Base-by-base conservation (phyloP, 805 yeast genomes). In the Metschnikowia henanensis region DNA sequence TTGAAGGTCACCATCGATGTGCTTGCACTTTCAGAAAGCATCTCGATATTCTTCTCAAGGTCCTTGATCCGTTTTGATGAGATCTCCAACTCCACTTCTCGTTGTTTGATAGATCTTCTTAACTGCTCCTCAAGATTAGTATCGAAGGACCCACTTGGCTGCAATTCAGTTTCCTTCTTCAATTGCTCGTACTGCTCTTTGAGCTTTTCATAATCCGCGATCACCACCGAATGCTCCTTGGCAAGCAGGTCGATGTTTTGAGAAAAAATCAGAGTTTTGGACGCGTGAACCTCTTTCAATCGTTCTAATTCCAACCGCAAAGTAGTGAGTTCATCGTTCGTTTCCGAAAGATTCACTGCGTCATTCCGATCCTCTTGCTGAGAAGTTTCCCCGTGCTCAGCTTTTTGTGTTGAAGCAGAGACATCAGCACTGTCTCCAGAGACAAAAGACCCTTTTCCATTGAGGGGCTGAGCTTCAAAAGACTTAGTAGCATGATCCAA, bases 41-140 rank as follows among this genome's bases (percentile, higher is more conserved):
- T 44, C 34, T 50, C 52, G 5, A 50, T 50, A 21, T 48, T 50
- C 23, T 41, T 40, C 40, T 46, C 52, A 10, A 45, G 43, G 22
- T 45, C 51, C 18, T 31, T 39, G 35, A 56, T 39, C 25, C 58
- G 49, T 3, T 40, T 40, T 10, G 44, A 17, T 7, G 43, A 30
- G 21, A 41, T 19, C 17, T 41, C 30, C 25, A 39, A 19, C 25
- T 45, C 41, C 3, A n/a, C 23, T 33, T 32, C 40, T 20, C 22
- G 19, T n/a, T 25, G 22, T 17, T 41, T 37, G 23, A 30, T 10
- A 7, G 16, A 2, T 15, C 13, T 34, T 34, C 13, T 16, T 29
- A 13, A 10, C 13, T 19, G 8, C 6, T 19, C 33, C n/a, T 20
- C 26, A 4, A 22, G 21, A 1, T 22, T 18, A 25, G n/a, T n/a